Percentiles rank a stretch among this genome's conserved stretches.
phyloP scores from a whole-genome alignment of 2,329 filamentous ascomycete genomes.

The Mycosphaerella sp. region DNA sequence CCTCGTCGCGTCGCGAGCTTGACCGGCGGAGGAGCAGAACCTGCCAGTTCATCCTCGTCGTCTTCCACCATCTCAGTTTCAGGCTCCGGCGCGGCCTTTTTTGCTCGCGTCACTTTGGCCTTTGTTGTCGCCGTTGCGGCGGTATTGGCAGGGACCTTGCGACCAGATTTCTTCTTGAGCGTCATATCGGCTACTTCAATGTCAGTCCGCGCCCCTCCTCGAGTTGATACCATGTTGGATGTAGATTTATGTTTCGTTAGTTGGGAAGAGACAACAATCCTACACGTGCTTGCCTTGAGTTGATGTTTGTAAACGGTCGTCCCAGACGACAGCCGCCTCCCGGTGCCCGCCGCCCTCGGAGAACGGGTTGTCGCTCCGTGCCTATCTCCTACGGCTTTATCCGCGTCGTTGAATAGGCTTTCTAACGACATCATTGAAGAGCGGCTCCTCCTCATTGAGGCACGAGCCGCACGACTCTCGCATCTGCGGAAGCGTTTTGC shows the following conservation, averaged over 20 bases:
- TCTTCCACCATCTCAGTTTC: conserved; percentile 3
- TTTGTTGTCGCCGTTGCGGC: conserved; percentile 13
- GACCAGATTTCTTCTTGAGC: conserved; percentile 34
- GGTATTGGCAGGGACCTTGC: conserved; percentile 27
- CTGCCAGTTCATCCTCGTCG: conserved; percentile 17
- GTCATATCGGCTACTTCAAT: conserved; percentile 16
- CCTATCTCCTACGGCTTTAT: too few species aligned
- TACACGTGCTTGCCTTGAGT: neutral
- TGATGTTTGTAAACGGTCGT: too few species aligned
- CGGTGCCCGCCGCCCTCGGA: too few species aligned
- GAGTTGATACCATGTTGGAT: conserved; percentile 34
- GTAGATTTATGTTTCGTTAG: conserved; percentile 4
- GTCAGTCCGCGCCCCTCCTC: conserved; percentile 28
- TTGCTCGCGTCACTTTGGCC: conserved; percentile 21
- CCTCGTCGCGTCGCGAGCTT: conserved; percentile 13
- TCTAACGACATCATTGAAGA: neutral
- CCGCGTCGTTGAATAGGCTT: too few species aligned
- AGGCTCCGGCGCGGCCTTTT: conserved; percentile 16
- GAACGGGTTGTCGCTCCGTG: too few species aligned
- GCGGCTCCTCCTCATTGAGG: neutral
- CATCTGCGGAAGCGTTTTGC: neutral
- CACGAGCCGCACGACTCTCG: neutral
- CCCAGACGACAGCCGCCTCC: too few species aligned
- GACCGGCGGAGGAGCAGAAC: conserved; percentile 9
- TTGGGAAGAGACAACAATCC: neutral